A percentile compares a stretch with the other conserved stretches of the same genome.
Conservation (phyloP, 225 moss, liverwort and hornwort genomes). For the Pleurozium schreberi region DNA sequence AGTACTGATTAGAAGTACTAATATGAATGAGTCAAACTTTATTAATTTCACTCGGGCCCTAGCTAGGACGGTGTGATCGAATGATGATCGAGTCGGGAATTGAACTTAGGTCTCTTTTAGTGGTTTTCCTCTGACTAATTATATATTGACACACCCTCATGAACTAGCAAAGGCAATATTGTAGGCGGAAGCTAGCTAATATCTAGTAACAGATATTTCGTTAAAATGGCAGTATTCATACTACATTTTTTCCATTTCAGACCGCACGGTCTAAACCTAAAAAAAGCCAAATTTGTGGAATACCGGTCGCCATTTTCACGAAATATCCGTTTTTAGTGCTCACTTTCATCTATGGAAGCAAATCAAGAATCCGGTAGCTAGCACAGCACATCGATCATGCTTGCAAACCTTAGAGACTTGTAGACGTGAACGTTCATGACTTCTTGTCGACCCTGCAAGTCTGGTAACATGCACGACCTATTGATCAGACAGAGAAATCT, state of each 20-base stretch:
- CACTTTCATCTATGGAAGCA: not conserved
- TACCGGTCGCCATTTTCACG: too few species aligned
- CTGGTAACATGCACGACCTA: not conserved
- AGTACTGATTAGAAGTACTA: not conserved
- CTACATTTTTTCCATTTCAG: too few species aligned
- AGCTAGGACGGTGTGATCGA: not conserved
- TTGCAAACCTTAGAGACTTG: not conserved
- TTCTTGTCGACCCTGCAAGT: not conserved
- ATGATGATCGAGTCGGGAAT: not conserved
- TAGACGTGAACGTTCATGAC: not conserved
- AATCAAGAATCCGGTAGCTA: not conserved
- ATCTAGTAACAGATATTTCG: too few species aligned
- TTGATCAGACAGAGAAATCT: not conserved
- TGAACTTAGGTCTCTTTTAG: too few species aligned
- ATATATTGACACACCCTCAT: not conserved
- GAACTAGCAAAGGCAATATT: not conserved
- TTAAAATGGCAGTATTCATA: too few species aligned
- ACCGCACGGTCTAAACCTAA: too few species aligned
- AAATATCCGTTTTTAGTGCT: too few species aligned
- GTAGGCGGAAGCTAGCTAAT: not conserved
- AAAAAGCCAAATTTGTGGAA: too few species aligned
- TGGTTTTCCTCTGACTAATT: not conserved
- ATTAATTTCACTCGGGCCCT: not conserved
- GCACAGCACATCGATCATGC: too few species aligned
- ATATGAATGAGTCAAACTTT: not conserved